phyloP scores from a whole-genome alignment of 1,284 basidiomycete genomes.

The Polyporus tsugae region DNA sequence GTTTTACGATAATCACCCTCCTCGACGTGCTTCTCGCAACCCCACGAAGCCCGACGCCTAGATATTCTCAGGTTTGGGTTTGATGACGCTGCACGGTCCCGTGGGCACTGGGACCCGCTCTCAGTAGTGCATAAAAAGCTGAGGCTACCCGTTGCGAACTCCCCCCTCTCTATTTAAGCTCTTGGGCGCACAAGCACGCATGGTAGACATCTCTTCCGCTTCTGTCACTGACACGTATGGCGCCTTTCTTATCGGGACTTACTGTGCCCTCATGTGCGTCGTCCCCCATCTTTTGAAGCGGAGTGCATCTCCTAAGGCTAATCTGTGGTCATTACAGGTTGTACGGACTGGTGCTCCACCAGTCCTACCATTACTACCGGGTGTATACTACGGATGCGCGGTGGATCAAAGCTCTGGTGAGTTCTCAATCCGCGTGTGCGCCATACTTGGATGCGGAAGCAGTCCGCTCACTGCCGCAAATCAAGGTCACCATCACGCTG shows the following conservation, averaged over 20 bases:
- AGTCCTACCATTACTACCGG: conserved; percentile 1
- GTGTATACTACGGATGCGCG: not conserved
- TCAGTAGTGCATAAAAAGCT: not conserved
- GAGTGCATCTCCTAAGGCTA: not conserved
- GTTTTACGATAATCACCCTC: not conserved
- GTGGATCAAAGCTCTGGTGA: not conserved
- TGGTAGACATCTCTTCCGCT: not conserved
- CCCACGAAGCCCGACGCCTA: not conserved
- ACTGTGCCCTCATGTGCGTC: not conserved
- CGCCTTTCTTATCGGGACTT: not conserved
- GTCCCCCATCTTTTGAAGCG: not conserved
- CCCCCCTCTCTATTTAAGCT: not conserved
- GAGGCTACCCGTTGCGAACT: not conserved
- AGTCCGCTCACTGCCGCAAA: too few species aligned
- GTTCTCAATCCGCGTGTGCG: not conserved
- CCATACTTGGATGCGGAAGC: too few species aligned
- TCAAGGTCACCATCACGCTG: not conserved
- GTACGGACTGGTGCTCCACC: conserved; percentile 2
- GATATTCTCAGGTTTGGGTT: not conserved
- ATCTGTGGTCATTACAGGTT: not conserved
- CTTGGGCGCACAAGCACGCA: not conserved
- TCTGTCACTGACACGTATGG: not conserved
- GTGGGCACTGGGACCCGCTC: not conserved
- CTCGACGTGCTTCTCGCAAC: not conserved
- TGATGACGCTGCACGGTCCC: not conserved